Evolutionary conservation across 140 eudicot species (phyloP), one percentile per base, ranked within the genome.

Genomic region (Anethum foeniculum): DNA sequence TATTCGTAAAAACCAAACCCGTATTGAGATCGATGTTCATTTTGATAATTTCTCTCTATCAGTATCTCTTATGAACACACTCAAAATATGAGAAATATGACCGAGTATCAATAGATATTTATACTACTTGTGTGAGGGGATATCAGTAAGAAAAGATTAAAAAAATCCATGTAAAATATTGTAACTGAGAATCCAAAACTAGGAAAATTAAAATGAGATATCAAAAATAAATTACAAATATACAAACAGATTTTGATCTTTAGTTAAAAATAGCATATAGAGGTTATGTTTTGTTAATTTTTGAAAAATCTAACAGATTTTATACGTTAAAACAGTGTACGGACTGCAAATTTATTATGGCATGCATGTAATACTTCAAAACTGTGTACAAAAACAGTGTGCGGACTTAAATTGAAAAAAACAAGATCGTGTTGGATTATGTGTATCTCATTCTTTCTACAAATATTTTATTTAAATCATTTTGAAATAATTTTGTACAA

Each of bases 1-100:
- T 48, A 12, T 52, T 34, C 23, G 34, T 1, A 7, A 27, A 48
- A 23, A 3, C 2, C 15, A 52, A 43, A 15, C 46, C 65, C 8
- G 15, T 67, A 46, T 56, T 80, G 65, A 80, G 72, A 64, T 80
- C 46, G 43, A 80, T 58, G 3, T 68, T 6, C 44, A 28, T 68
- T 30, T 16, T 32, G 23, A 30, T 4, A 32, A 10, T 15, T 8
- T 30, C 19, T 27, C 41, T 0, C 73, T 27, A 15, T 0, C 1
- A 11, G 7, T 68, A 16, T 32, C 15, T 11, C 13, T 11, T 10
- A 25, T 4, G 32, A 11, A 32, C 71, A 62, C 36, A 27, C 71
- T 62, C 14, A 25, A 14, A 62, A 62, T 62, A 62, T 27, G 36
- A 62, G 5, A 25, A 62, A 25, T 3, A 27, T 25, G 18, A 62